Conservation (phyloP, 2,329 filamentous ascomycete species). For the Pezicula carpinea region DNA sequence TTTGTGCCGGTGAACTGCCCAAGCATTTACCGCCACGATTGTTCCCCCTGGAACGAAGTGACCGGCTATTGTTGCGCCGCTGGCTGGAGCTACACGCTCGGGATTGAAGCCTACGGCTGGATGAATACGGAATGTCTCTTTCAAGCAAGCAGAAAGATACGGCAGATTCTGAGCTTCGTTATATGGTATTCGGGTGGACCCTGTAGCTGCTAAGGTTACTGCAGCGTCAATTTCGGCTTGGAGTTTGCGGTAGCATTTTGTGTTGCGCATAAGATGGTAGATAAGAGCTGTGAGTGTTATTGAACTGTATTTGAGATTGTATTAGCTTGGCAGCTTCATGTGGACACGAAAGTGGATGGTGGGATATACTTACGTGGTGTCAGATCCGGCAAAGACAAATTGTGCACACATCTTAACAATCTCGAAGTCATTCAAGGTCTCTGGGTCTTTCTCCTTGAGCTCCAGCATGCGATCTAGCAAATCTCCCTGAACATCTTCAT, state of each 20-base stretch:
- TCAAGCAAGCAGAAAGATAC: slow-evolving; percentile 70
- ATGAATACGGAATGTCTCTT: slow-evolving; percentile 72
- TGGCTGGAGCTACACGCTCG: slow-evolving; percentile 63
- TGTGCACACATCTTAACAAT: slow-evolving; percentile 65
- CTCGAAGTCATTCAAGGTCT: slow-evolving; percentile 64
- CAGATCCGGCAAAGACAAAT: slow-evolving; percentile 67
- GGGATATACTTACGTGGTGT: slow-evolving; percentile 50
- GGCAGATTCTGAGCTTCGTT: slow-evolving; percentile 61
- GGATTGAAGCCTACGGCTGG: slow-evolving; percentile 66
- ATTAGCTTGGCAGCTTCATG: too few species aligned
- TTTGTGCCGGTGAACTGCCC: slow-evolving; percentile 63
- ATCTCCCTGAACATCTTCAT: neutral
- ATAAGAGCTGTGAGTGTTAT: slow-evolving; percentile 67
- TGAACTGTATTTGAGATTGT: too few species aligned
- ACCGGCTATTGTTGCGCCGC: slow-evolving; percentile 57
- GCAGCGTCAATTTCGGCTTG: slow-evolving; percentile 57
- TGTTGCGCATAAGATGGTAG: slow-evolving; percentile 64
- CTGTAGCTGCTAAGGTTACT: slow-evolving; percentile 42
- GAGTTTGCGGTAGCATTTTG: slow-evolving; percentile 45
- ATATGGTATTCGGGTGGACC: slow-evolving; percentile 58
- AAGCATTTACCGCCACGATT: slow-evolving; percentile 67
- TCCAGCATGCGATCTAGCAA: neutral
- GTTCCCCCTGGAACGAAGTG: slow-evolving; percentile 63
- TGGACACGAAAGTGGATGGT: neutral
- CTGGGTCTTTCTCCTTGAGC: slow-evolving; percentile 33